These are phyloP conservation scores for Lanmaoa rubissima DNA, from an alignment of 768 basidiomycete genomes.

Conservation along the genomic window DNA sequence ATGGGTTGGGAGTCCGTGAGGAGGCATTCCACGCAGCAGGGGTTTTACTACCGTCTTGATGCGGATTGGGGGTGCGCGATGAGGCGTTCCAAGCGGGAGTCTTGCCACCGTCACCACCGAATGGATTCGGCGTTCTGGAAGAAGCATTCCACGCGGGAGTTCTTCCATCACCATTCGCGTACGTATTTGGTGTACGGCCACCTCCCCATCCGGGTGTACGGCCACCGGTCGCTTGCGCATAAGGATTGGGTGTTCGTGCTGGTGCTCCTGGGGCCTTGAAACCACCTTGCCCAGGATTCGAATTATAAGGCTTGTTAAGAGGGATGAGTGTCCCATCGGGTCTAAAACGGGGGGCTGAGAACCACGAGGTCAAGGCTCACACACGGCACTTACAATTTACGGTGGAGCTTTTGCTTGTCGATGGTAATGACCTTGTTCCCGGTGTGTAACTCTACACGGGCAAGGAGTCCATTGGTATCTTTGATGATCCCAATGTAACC, in stretches of 20 bases:
- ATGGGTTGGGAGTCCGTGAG: constrained; percentile 55
- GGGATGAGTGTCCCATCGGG: constrained; percentile 54
- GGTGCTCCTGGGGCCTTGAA: constrained; percentile 40
- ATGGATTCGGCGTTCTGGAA: constrained; percentile 70
- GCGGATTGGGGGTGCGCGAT: constrained; percentile 57
- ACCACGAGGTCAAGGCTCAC: neutral
- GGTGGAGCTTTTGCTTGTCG: constrained; percentile 73
- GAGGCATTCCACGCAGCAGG: constrained; percentile 48
- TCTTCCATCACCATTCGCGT: constrained; percentile 53
- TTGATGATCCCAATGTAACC: constrained; percentile 91
- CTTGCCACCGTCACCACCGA: constrained; percentile 51
- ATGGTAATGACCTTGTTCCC: constrained; percentile 89
- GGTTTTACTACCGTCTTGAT: constrained; percentile 42
- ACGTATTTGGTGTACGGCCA: constrained; percentile 67
- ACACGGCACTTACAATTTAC: constrained; percentile 59
- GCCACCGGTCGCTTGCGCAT: constrained; percentile 37
- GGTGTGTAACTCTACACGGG: constrained; percentile 87
- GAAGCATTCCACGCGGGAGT: constrained; percentile 66
- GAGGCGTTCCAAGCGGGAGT: constrained; percentile 65
- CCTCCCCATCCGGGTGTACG: constrained; percentile 36
- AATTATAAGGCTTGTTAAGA: constrained; percentile 41
- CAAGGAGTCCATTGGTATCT: constrained; percentile 85
- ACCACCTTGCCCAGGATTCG: constrained; percentile 16
- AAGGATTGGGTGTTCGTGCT: constrained; percentile 45
- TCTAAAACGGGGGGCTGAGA: constrained; percentile 34